These are phyloP conservation scores for Nosema granulosis DNA, from an alignment of 371 early-diverging fungal species.

Conservation along the genomic window DNA sequence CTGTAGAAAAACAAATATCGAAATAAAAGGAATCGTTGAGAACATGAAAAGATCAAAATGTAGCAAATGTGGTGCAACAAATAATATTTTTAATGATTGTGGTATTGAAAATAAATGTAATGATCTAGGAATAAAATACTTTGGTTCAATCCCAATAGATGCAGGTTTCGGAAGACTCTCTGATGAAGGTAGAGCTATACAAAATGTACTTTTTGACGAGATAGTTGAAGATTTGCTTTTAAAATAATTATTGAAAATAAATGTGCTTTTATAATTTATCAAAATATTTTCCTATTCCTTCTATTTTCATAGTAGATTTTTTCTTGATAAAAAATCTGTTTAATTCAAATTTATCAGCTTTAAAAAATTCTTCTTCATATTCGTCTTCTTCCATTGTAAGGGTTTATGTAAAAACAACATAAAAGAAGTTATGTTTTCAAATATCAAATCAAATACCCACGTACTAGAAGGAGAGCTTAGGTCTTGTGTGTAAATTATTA, in stretches of 20 bases:
- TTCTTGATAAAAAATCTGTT: not conserved
- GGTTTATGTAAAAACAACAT: too few species aligned
- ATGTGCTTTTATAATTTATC: not conserved
- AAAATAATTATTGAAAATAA: not conserved
- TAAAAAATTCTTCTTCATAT: not conserved
- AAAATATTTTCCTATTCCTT: not conserved
- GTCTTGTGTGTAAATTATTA: not conserved
- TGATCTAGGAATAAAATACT: slow-evolving; percentile 29
- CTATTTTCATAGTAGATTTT: not conserved
- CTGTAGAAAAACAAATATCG: slow-evolving; percentile 61
- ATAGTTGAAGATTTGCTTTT: not conserved
- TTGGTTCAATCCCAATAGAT: slow-evolving; percentile 41
- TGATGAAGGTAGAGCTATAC: not conserved
- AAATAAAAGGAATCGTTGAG: slow-evolving; percentile 63
- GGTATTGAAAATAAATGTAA: slow-evolving; percentile 46
- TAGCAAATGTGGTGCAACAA: slow-evolving; percentile 68
- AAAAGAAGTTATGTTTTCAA: too few species aligned
- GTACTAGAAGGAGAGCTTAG: too few species aligned
- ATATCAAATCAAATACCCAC: too few species aligned
- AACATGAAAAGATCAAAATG: slow-evolving; percentile 65
- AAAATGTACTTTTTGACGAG: not conserved
- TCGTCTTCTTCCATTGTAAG: too few species aligned
- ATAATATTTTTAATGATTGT: slow-evolving; percentile 41
- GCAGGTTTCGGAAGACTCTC: not conserved
- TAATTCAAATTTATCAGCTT: not conserved